Percentiles rank a stretch among this genome's conserved stretches.
These are phyloP conservation scores for Verticillium klebahnii DNA, from an alignment of 2,329 filamentous ascomycete genomes.

Conservation along the genomic window DNA sequence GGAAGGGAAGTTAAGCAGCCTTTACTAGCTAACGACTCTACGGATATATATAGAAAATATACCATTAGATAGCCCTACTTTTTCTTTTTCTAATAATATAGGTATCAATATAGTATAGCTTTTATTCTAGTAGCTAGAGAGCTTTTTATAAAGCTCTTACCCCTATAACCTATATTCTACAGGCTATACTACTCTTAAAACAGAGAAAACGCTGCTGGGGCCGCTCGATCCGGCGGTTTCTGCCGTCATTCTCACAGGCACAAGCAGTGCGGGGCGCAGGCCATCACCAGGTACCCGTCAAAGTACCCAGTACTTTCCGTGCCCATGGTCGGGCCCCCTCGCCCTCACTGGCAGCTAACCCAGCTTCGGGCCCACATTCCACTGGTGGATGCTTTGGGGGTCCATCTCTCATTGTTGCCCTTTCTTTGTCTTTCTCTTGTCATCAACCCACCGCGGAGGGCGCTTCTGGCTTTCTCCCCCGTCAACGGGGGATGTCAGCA, in stretches of 20 bases:
- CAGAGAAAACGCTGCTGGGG: constrained; percentile 6
- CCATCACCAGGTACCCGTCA: background rate
- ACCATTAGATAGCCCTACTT: no score
- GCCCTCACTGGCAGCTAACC: background rate
- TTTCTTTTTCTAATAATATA: no score
- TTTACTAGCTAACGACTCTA: no score
- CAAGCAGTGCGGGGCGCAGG: constrained; percentile 2
- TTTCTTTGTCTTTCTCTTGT: background rate
- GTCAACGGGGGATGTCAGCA: background rate
- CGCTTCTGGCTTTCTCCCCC: background rate
- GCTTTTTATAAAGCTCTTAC: no score
- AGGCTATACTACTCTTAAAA: constrained; percentile 5
- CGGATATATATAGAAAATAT: no score
- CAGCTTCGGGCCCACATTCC: background rate
- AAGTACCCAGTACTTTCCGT: constrained; percentile 9
- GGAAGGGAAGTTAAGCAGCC: no score
- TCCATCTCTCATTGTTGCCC: background rate
- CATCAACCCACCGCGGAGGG: background rate
- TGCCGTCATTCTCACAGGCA: constrained; percentile 8
- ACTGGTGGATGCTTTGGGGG: background rate
- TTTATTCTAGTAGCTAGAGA: no score
- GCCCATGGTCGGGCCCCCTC: background rate
- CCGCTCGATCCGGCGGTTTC: constrained; percentile 7
- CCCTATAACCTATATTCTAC: no score
- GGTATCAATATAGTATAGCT: no score